These are phyloP conservation scores for Mayamaea pseudoterrestris DNA, from an alignment of 108 stramenopile genomes.

Conservation along the genomic window DNA sequence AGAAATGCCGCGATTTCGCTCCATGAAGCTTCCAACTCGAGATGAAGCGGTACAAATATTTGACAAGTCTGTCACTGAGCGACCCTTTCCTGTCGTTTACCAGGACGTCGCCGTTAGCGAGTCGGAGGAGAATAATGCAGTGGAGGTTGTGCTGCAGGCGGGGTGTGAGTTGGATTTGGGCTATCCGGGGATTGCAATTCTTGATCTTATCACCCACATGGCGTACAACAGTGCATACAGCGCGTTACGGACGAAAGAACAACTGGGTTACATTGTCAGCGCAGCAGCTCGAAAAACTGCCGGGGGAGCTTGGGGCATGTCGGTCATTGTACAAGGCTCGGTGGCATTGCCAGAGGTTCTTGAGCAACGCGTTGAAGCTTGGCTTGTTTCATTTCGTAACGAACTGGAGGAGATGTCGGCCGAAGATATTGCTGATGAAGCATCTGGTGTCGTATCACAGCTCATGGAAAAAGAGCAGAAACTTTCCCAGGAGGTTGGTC, in stretches of 20 bases:
- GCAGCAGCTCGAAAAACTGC: conserved; percentile 57
- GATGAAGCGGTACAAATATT: conserved; percentile 66
- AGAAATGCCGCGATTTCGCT: conserved; percentile 60
- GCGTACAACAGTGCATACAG: conserved; percentile 81
- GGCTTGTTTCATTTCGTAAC: conserved; percentile 58
- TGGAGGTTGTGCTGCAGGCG: conserved; percentile 65
- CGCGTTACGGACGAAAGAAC: conserved; percentile 75
- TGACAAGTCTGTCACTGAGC: conserved; percentile 20
- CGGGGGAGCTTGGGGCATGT: conserved; percentile 57
- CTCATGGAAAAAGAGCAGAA: conserved; percentile 67
- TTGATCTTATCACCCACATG: conserved; percentile 65
- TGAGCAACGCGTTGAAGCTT: conserved; percentile 62
- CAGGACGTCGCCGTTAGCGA: conserved; percentile 56
- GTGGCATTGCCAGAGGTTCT: conserved; percentile 39
- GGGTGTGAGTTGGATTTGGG: conserved; percentile 52
- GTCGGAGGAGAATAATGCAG: conserved; percentile 71
- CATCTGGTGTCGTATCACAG: conserved; percentile 60
- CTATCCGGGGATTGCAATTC: conserved; percentile 60
- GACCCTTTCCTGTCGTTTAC: conserved; percentile 41
- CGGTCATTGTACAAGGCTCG: conserved; percentile 61
- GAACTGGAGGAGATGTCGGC: conserved; percentile 69
- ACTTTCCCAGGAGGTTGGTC: conserved; percentile 53
- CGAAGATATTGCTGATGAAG: conserved; percentile 57
- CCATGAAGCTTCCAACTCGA: conserved; percentile 57
- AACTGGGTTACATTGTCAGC: conserved; percentile 80